These are phyloP conservation scores for Stereum hirsutum DNA, from an alignment of 1,284 basidiomycete genomes.

Conservation along the genomic window DNA sequence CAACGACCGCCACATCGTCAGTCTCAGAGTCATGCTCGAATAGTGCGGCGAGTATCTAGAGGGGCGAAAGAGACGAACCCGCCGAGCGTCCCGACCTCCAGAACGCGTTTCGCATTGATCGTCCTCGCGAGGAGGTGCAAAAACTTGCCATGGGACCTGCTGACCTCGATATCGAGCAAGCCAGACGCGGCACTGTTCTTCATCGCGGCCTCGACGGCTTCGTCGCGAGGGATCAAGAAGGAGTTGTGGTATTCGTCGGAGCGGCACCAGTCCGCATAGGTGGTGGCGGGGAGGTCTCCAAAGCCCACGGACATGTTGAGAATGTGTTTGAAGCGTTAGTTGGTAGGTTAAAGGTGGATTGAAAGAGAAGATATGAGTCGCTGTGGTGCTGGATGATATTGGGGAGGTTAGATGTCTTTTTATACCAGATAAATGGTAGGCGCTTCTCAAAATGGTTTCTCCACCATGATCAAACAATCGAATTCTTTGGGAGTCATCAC, in stretches of 20 bases:
- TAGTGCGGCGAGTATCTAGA: not conserved
- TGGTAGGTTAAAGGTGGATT: no score
- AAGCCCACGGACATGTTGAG: no score
- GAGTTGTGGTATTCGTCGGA: conserved; percentile 50
- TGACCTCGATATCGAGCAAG: conserved; percentile 45
- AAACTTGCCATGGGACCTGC: conserved; percentile 46
- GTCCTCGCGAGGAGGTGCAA: conserved; percentile 39
- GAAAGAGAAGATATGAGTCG: no score
- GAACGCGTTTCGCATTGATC: conserved; percentile 38
- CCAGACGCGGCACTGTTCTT: conserved; percentile 33
- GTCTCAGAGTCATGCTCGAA: not conserved
- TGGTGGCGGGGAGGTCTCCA: not conserved
- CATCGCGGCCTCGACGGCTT: conserved; percentile 31
- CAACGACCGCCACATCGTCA: no score
- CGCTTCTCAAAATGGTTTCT: no score
- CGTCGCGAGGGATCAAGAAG: conserved; percentile 37
- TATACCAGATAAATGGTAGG: no score
- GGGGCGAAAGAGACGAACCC: conserved; percentile 29
- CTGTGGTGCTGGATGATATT: no score
- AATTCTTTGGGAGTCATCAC: no score
- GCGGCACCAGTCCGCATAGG: conserved; percentile 34
- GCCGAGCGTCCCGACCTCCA: conserved; percentile 57
- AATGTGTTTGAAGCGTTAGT: no score
- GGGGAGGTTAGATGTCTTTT: no score
- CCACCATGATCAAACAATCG: no score